Percentiles rank a stretch among this genome's conserved stretches.
Evolutionary conservation across 2,329 filamentous ascomycete species (phyloP).

Genomic region (Colletotrichum incanum): DNA sequence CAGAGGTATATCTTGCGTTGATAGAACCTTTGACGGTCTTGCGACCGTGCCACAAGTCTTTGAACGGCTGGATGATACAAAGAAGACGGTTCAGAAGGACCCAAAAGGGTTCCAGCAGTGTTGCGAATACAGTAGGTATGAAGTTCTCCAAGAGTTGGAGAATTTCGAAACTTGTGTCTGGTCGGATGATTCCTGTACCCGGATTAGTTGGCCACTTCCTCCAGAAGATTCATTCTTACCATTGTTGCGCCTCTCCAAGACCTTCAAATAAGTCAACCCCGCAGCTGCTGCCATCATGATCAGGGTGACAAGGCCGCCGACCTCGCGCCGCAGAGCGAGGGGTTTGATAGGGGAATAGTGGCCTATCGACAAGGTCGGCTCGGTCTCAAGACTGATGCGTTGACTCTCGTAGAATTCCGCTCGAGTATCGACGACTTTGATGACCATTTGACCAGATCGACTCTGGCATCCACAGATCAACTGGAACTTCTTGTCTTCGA

Average conservation of each 20-base stretch:
- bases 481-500: slow-evolving; percentile 21
- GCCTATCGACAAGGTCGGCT: too few relatives aligned
- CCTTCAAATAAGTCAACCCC: slow-evolving; percentile 42
- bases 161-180: slow-evolving; percentile 52
- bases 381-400: slow-evolving; percentile 3
- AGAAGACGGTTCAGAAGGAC: slow-evolving; percentile 67
- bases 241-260: slow-evolving; percentile 23
- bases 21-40: slow-evolving; percentile 54
- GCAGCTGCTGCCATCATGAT: slow-evolving; percentile 28
- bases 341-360: slow-evolving; percentile 38
- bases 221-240: slow-evolving; percentile 36
- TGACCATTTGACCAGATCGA: slow-evolving; percentile 1
- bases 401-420: not conserved
- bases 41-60: slow-evolving; percentile 61
- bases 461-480: slow-evolving; percentile 23
- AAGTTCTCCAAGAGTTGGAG: slow-evolving; percentile 62
- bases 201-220: not conserved
- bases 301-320: slow-evolving; percentile 22
- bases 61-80: slow-evolving; percentile 69
- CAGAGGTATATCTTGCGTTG: slow-evolving; percentile 64
- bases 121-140: slow-evolving; percentile 68
- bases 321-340: slow-evolving; percentile 1
- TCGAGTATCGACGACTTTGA: slow-evolving; percentile 24
- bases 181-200: slow-evolving; percentile 53
- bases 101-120: slow-evolving; percentile 71